Evolutionary conservation across 768 basidiomycete genomes (phyloP).

Genomic region (Dioszegia aurantiaca): DNA sequence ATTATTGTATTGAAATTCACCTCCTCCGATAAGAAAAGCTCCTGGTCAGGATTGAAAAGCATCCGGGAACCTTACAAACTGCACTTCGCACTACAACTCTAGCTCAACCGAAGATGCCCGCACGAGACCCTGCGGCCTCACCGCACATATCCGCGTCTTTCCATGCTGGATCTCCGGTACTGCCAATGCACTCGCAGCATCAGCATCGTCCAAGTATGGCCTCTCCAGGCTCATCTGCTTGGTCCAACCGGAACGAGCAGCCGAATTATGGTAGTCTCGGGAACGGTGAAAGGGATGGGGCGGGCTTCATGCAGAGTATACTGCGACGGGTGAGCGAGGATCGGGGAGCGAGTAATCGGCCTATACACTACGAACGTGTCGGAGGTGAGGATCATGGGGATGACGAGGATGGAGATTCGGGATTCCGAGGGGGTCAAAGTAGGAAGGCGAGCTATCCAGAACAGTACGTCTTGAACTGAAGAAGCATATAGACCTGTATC

Average conservation of each 20-base stretch:
- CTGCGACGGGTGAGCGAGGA: slow-evolving; percentile 19
- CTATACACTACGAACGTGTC: background rate
- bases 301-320: slow-evolving; percentile 4
- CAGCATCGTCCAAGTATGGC: slow-evolving; percentile 4
- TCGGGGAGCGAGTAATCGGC: background rate
- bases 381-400: slow-evolving; percentile 6
- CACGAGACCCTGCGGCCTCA: slow-evolving; percentile 43
- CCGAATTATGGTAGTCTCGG: slow-evolving; percentile 13
- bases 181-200: slow-evolving; percentile 15
- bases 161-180: slow-evolving; percentile 7
- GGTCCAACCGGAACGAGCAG: slow-evolving; percentile 13
- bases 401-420: slow-evolving; percentile 3
- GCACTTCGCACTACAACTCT: no score
- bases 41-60: background rate
- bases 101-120: slow-evolving; percentile 44
- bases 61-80: no score
- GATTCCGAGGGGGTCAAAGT: background rate
- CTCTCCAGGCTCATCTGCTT: slow-evolving; percentile 27
- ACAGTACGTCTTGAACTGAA: background rate
- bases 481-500: background rate
- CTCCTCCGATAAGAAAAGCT: background rate
- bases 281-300: background rate
- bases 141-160: slow-evolving; percentile 33
- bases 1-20: no score
- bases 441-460: slow-evolving; percentile 2